Conservation (phyloP, 352 stramenopile species). For the Pythium insidiosum region DNA sequence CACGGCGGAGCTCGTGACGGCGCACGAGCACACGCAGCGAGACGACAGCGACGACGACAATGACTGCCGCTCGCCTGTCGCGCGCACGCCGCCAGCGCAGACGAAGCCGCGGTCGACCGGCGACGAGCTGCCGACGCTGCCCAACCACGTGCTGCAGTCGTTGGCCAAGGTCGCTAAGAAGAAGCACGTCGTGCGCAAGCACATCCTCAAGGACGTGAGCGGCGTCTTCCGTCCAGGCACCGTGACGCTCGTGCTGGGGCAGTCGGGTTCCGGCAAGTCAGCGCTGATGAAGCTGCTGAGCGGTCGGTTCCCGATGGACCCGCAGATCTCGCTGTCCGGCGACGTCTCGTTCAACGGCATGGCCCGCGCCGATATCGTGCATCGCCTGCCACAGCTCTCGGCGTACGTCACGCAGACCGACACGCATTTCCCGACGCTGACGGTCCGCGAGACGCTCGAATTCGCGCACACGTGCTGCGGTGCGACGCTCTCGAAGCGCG, state of each 20-base stretch:
- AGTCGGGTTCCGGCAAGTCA: constrained; percentile 43
- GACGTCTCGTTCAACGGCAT: constrained; percentile 46
- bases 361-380: constrained; percentile 17
- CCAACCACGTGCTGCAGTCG: constrained; percentile 35
- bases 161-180: constrained; percentile 23
- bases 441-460: constrained; percentile 38
- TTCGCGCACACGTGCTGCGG: constrained; percentile 56
- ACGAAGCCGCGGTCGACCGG: not conserved
- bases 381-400: constrained; percentile 37
- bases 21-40: constrained; percentile 12
- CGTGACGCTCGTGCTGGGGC: constrained; percentile 45
- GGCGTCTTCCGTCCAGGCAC: constrained; percentile 39
- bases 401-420: constrained; percentile 44
- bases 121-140: constrained; percentile 35
- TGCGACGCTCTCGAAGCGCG: constrained; percentile 17
- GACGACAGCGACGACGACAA: constrained; percentile 3
- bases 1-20: constrained; percentile 29
- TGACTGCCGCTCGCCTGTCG: too few relatives aligned
- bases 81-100: too few relatives aligned
- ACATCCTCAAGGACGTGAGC: constrained; percentile 33
- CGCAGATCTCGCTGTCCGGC: constrained; percentile 28
- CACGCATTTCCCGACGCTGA: constrained; percentile 39
- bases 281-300: constrained; percentile 51
- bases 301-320: constrained; percentile 36
- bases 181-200: constrained; percentile 27